Base-by-base conservation (phyloP, 2,329 filamentous ascomycete genomes). In the Setomelanomma holmii region DNA sequence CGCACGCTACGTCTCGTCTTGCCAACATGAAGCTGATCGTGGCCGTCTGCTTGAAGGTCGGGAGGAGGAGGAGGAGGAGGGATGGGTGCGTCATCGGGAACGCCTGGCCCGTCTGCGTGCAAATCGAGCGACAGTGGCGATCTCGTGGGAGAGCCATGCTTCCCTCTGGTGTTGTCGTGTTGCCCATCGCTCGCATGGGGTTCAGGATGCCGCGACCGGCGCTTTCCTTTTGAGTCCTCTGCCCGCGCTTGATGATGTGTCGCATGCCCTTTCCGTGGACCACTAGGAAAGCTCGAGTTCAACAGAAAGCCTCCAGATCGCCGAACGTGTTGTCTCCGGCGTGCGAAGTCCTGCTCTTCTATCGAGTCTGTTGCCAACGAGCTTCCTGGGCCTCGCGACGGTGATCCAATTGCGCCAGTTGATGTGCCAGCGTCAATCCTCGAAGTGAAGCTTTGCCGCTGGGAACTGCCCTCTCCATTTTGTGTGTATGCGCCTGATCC, bases 281-380 rank as follows among this genome's bases (percentile, higher is more conserved):
- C 57, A 36, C 55, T 69, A 56, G 67, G 55, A 55, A 76, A 68
- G 60, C 74, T 60, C 17, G 74, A 64, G 30, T 82, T 79, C 33
- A 84, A 68, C 36, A 84, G 61, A 51, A 79, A 80, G 27, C 77
- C 77, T 20, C 76, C 76, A 12, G 75, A 71, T 45, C 67, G 70
- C 45, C 68, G 65, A 4, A 61, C 53, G 19, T 68, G 61, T 39
- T 68, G 68, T 46, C 64, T 64, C 38, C 67, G 63, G 40, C 60
- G 64, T 40, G 65, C 65, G 60, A 72, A 69, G 51, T 74, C 71
- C 34, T 66, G 65, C 43, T 69, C 68, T 20, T 64, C 58, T 39
- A 68, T 63, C 2, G 61, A 56, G 7, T 70, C 69, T 11, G 40
- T 52, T 5, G 49, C 58, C 51, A 72, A 51, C 24, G 58, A 48